Conservation (phyloP, 2,329 filamentous ascomycete genomes). For the Graphilbum sp. region DNA sequence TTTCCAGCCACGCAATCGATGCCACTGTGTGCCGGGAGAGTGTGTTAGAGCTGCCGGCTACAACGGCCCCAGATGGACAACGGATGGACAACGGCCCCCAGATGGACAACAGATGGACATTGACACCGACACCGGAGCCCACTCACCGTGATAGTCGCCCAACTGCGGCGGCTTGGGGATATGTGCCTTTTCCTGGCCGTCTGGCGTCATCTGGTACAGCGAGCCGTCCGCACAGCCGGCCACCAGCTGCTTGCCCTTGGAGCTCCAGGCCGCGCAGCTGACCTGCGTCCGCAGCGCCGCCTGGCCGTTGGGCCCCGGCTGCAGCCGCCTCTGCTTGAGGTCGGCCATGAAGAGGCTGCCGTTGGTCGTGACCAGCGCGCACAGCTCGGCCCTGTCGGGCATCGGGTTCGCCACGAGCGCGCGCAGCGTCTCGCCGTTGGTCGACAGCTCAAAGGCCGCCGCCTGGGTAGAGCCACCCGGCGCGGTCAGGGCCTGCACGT, state of each 20-base stretch:
- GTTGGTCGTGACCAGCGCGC: constrained; percentile 63
- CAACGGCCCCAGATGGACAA: no score
- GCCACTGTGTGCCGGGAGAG: no score
- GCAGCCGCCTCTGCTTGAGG: constrained; percentile 47
- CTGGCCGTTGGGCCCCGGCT: constrained; percentile 41
- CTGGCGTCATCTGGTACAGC: constrained; percentile 66
- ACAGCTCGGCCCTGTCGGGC: constrained; percentile 52
- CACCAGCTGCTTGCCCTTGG: constrained; percentile 79
- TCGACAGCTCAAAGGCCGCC: constrained; percentile 60
- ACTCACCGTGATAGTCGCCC: constrained; percentile 50
- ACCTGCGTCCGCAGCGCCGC: constrained; percentile 55
- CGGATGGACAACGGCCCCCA: no score
- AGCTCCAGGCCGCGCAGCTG: constrained; percentile 80
- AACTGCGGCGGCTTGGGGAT: constrained; percentile 64
- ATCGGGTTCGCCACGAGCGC: constrained; percentile 68
- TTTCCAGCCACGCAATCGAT: constrained; percentile 76
- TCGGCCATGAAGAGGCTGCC: constrained; percentile 78
- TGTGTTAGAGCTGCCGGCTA: no score
- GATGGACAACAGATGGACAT: neutral
- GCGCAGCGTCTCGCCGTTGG: constrained; percentile 58
- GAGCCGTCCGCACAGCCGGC: constrained; percentile 72
- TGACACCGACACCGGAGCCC: neutral
- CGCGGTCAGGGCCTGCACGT: constrained; percentile 50
- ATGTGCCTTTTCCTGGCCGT: constrained; percentile 58
- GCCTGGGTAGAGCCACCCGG: constrained; percentile 27